These are phyloP conservation scores for Micromonas commoda DNA, from an alignment of 139 green algal species.

Conservation along the genomic window DNA sequence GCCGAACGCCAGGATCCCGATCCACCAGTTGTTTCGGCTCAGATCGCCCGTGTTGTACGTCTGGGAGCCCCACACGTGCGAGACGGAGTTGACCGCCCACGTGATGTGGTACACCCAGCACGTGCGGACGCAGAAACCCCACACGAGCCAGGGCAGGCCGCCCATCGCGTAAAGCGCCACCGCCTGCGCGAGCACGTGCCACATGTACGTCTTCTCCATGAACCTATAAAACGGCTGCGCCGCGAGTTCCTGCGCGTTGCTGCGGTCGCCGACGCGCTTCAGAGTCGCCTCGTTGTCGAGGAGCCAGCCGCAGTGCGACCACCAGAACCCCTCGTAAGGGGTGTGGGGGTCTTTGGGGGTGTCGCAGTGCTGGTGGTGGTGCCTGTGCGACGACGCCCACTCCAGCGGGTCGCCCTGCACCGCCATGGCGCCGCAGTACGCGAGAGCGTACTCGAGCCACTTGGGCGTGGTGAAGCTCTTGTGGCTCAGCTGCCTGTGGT, in stretches of 20 bases:
- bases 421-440: conserved; percentile 93
- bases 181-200: conserved; percentile 76
- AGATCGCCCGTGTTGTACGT: conserved; percentile 82
- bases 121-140: conserved; percentile 82
- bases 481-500: conserved; percentile 86
- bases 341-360: conserved; percentile 96
- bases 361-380: conserved; percentile 95
- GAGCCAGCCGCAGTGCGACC: conserved; percentile 94
- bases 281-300: conserved; percentile 73
- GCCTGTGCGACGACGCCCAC: conserved; percentile 82
- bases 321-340: conserved; percentile 97
- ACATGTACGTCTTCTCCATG: conserved; percentile 76
- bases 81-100: conserved; percentile 95
- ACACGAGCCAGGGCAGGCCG: conserved; percentile 82
- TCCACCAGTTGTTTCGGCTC: conserved; percentile 82
- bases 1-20: conserved; percentile 81
- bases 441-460: conserved; percentile 96
- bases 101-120: conserved; percentile 98
- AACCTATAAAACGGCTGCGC: conserved; percentile 86
- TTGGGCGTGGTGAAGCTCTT: conserved; percentile 86
- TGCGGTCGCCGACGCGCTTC: conserved; percentile 58
- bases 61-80: conserved; percentile 92
- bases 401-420: conserved; percentile 78
- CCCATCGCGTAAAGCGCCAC: conserved; percentile 72
- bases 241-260: conserved; percentile 79